Evolutionary conservation across 441 rosid species (phyloP), one percentile per base, ranked within the genome.

Genomic region (Brassica balearica): DNA sequence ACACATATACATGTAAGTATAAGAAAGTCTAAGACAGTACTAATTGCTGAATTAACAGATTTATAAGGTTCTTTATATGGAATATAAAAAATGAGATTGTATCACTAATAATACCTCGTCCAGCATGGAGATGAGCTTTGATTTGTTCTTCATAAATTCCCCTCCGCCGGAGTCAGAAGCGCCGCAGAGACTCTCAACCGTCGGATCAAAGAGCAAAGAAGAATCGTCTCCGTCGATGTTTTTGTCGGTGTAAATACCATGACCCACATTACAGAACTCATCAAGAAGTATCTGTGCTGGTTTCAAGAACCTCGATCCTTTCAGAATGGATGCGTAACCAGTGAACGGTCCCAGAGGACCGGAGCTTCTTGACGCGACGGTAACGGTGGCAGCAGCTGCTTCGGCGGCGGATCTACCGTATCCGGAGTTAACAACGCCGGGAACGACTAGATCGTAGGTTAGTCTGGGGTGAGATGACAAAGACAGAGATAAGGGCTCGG

Each of bases 281-380:
- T 91, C 97, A 27, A 95, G 88, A 53, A 93, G 83, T 78, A 85
- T 87, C 63, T 93, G 97, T 0, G 99, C 92, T 3, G 98, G 98
- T 83, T 82, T 93, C 85, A 95, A 75, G 75, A 93, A 95, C 71
- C 89, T 91, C 3, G 99, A 93, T 51, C 89, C 95, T 68, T 87
- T 88, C 68, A 95, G 78, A 68, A 95, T 83, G 68, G 95, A 90
- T 68, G 96, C 90, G 67, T 95, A 92, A 1, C 97, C 99, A 1
- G 96, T 90, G 71, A 91, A 95, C 0, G 97, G 95, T 0, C 84
- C 84, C 0, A 81, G 75, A 0, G 94, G 97, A 1, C 81, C 82
- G 0, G 80, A 65, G 68, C 77, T 78, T 62, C 82, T 74, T 0
- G 58, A 77, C 0, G 73, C 84, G 3, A 72, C 56, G 87, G 79